phyloP scores from a whole-genome alignment of 805 yeast species.

The Starmerella apicola region DNA sequence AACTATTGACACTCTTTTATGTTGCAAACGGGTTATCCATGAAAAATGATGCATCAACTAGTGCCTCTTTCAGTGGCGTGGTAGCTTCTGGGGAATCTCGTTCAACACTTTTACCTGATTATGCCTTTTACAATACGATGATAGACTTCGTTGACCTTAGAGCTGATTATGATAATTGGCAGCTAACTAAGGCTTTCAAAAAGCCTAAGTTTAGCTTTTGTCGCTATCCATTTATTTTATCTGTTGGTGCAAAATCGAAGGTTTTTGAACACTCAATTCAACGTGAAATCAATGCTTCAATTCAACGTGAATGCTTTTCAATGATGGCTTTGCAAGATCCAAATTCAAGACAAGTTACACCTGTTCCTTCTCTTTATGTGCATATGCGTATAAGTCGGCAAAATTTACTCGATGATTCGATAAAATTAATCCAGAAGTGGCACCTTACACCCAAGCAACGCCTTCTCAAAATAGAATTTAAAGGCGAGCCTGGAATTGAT shows the following conservation, averaged over 20 bases:
- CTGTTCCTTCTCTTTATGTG: conserved; percentile 3
- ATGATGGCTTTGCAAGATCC: conserved; percentile 2
- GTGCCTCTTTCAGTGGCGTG: not conserved
- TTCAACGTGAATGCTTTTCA: conserved; percentile 18
- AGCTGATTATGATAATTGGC: conserved; percentile 81
- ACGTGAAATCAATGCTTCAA: conserved; percentile 14
- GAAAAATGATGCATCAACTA: conserved; percentile 10
- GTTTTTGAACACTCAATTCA: conserved; percentile 47
- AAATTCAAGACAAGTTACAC: conserved; percentile 2
- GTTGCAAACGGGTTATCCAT: conserved; percentile 33
- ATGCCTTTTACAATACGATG: conserved; percentile 61
- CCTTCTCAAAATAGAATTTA: conserved; percentile 63
- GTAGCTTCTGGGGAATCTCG: conserved; percentile 4
- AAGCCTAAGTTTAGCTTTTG: conserved; percentile 46
- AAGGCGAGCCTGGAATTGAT: conserved; percentile 85
- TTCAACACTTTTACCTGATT: conserved; percentile 26
- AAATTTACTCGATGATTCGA: conserved; percentile 59
- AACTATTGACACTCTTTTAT: conserved; percentile 43
- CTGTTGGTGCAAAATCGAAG: conserved; percentile 70
- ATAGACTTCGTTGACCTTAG: conserved; percentile 67
- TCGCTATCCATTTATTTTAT: conserved; percentile 68
- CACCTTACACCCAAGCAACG: conserved; percentile 36
- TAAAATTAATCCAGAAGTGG: conserved; percentile 41
- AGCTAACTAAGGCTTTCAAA: conserved; percentile 23
- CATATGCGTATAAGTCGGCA: conserved; percentile 56